phyloP scores from a whole-genome alignment of 305 asterid species.

The Petunia hybrid region DNA sequence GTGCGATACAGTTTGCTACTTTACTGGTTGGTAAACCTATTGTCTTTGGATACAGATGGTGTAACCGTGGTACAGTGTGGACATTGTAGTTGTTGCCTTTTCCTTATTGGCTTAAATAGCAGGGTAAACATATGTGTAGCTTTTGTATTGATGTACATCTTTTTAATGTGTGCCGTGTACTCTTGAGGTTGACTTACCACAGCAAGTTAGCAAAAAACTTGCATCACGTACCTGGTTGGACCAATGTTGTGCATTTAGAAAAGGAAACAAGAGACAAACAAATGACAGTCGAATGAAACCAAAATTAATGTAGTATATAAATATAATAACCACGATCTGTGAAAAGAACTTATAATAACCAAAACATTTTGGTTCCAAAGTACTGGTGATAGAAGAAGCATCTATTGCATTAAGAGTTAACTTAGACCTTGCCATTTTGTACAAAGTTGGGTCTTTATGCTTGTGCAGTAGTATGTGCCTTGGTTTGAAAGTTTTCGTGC shows the following conservation, averaged over 20 bases:
- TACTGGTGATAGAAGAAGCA: constrained; percentile 9
- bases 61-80: not conserved
- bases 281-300: not conserved
- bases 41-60: not conserved
- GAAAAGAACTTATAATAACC: too few species aligned
- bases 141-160: not conserved
- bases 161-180: not conserved
- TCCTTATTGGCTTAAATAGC: not conserved
- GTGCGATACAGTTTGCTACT: not conserved
- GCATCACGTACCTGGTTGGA: not conserved
- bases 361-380: not conserved
- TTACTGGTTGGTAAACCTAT: not conserved
- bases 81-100: not conserved
- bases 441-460: not conserved
- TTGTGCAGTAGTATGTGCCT: not conserved
- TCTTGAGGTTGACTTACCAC: not conserved
- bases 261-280: not conserved
- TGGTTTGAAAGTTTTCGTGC: not conserved
- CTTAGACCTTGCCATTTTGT: constrained; percentile 1
- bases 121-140: not conserved
- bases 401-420: not conserved
- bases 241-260: not conserved
- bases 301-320: not conserved
- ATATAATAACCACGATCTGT: too few species aligned
- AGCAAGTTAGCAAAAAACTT: not conserved